Evolutionary conservation across 768 basidiomycete species (phyloP).

Genomic region (Tephrocybe rancida): DNA sequence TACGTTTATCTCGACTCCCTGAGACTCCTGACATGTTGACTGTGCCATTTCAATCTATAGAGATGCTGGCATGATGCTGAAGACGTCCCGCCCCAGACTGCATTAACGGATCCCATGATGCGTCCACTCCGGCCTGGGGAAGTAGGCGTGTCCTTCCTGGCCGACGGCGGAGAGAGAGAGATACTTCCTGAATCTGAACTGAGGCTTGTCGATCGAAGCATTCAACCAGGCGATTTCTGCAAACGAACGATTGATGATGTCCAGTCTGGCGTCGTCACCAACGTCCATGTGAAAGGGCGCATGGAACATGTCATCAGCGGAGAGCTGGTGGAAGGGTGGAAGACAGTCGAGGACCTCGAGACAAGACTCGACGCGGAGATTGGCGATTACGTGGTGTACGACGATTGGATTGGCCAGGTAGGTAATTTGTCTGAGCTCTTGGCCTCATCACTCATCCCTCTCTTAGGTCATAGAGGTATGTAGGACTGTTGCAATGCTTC

Average conservation of each 20-base stretch:
- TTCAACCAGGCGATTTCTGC: slow-evolving; percentile 80
- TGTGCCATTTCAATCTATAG: slow-evolving; percentile 36
- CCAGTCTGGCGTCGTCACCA: slow-evolving; percentile 74
- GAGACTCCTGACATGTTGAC: not conserved
- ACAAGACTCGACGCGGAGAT: slow-evolving; percentile 64
- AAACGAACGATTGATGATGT: slow-evolving; percentile 78
- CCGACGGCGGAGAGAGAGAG: slow-evolving; percentile 52
- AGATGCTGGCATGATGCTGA: slow-evolving; percentile 91
- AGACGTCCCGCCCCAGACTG: slow-evolving; percentile 51
- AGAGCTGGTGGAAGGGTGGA: slow-evolving; percentile 64
- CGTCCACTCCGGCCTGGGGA: slow-evolving; percentile 77
- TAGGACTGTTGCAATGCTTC: slow-evolving; percentile 7
- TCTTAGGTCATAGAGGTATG: slow-evolving; percentile 76
- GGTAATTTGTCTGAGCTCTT: slow-evolving; percentile 21
- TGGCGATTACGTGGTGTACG: slow-evolving; percentile 80
- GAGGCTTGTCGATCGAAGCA: slow-evolving; percentile 71
- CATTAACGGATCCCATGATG: slow-evolving; percentile 68
- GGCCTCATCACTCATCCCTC: not conserved
- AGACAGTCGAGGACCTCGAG: slow-evolving; percentile 56
- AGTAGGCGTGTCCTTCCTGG: slow-evolving; percentile 77
- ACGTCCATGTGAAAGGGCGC: slow-evolving; percentile 60
- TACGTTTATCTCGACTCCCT: slow-evolving; percentile 30
- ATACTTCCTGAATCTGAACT: slow-evolving; percentile 75
- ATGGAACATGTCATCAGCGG: slow-evolving; percentile 77
- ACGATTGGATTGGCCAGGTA: slow-evolving; percentile 92